These are phyloP conservation scores for Macrocystidia cucumis DNA, from an alignment of 1,284 basidiomycete genomes.

Conservation along the genomic window DNA sequence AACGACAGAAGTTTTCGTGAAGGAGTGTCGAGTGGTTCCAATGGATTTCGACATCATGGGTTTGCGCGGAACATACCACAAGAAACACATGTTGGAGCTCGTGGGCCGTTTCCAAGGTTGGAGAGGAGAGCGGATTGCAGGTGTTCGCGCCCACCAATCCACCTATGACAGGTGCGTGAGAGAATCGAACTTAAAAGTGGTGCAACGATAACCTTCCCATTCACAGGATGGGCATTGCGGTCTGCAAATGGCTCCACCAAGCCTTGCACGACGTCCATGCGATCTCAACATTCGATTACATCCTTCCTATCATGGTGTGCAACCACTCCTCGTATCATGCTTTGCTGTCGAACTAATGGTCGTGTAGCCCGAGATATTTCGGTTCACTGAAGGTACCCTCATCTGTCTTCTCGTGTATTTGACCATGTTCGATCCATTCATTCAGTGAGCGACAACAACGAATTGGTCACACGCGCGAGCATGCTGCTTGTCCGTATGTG, in stretches of 20 bases:
- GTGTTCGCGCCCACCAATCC: conserved; percentile 72
- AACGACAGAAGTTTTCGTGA: conserved; percentile 62
- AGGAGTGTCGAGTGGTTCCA: conserved; percentile 55
- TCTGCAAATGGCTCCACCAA: conserved; percentile 74
- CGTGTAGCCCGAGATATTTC: conserved; percentile 58
- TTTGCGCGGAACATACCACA: conserved; percentile 62
- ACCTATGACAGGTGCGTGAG: conserved; percentile 73
- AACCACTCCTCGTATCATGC: conserved; percentile 2
- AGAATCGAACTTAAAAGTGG: no score
- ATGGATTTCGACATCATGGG: conserved; percentile 69
- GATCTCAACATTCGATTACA: conserved; percentile 69
- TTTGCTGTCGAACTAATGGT: conserved; percentile 4
- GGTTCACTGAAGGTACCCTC: conserved; percentile 56
- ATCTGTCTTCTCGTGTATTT: conserved; percentile 4
- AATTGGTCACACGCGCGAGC: conserved; percentile 52
- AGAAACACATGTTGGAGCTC: conserved; percentile 48
- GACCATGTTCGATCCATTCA: conserved; percentile 3
- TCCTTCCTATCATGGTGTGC: conserved; percentile 69
- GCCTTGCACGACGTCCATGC: conserved; percentile 71
- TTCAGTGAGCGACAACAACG: conserved; percentile 62
- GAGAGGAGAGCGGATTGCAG: conserved; percentile 63
- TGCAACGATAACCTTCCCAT: no score
- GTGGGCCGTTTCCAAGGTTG: conserved; percentile 59
- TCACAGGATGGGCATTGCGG: conserved; percentile 49
- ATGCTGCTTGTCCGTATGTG: conserved; percentile 66